phyloP scores from a whole-genome alignment of 140 eudicot genomes.

The Senecio squalidus region DNA sequence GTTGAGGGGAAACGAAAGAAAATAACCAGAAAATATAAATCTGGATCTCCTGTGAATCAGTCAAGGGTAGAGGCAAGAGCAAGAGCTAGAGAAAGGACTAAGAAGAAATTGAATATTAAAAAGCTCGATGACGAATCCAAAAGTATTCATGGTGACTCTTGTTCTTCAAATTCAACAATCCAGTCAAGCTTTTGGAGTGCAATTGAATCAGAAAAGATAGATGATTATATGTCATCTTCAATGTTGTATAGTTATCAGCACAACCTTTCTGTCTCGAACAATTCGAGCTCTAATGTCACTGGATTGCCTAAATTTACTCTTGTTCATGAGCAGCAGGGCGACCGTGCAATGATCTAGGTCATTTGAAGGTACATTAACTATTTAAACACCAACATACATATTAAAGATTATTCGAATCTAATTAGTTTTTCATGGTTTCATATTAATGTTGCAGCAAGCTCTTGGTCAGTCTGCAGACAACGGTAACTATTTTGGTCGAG shows the following conservation, averaged over 20 bases:
- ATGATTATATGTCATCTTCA: constrained; percentile 8
- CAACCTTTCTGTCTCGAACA: not conserved
- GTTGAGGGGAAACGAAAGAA: constrained; percentile 11
- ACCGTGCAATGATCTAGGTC: constrained; percentile 3
- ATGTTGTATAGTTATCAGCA: constrained; percentile 20
- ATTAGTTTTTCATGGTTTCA: not conserved
- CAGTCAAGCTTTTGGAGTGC: constrained; percentile 22
- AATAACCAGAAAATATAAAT: constrained; percentile 6
- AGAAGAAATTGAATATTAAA: constrained; percentile 20
- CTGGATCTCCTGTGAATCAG: constrained; percentile 23
- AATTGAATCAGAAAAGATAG: constrained; percentile 14
- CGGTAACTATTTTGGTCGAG: not conserved
- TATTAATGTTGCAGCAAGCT: constrained; percentile 1
- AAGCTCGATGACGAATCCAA: constrained; percentile 16
- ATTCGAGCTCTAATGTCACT: constrained; percentile 14
- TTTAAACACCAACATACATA: not conserved
- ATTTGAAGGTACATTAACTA: constrained; percentile 13
- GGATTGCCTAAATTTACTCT: constrained; percentile 7
- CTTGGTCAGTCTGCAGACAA: not conserved
- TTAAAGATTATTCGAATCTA: not conserved
- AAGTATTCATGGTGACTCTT: constrained; percentile 4
- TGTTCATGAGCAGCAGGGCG: constrained; percentile 19
- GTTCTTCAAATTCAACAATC: constrained; percentile 15
- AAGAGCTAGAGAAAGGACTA: constrained; percentile 58
- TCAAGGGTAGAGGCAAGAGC: constrained; percentile 51